Percentiles rank a stretch among this genome's conserved stretches.
These are phyloP conservation scores for Diaporthe nobilis DNA, from an alignment of 2,329 filamentous ascomycete species.

Conservation along the genomic window DNA sequence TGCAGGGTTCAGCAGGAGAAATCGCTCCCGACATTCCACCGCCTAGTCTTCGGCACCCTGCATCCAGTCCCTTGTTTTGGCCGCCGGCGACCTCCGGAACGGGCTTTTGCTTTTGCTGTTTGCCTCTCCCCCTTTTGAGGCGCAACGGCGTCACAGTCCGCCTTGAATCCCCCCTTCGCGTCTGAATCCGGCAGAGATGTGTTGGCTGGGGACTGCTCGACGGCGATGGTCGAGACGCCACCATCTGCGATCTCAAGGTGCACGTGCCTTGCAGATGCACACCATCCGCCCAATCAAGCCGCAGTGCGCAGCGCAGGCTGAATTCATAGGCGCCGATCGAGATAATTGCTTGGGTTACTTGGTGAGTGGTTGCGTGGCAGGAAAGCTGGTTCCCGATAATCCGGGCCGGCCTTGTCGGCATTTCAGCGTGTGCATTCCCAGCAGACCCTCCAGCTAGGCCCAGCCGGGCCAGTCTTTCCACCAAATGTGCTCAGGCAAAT, in stretches of 20 bases:
- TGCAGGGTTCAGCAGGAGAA: slow-evolving; percentile 16
- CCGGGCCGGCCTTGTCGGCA: neutral
- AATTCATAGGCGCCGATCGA: neutral
- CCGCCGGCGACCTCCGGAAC: slow-evolving; percentile 16
- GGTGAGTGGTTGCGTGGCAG: too few species aligned
- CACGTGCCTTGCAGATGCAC: neutral
- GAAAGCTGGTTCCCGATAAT: neutral
- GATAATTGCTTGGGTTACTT: neutral
- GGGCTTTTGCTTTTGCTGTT: neutral
- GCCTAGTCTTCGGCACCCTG: slow-evolving; percentile 20
- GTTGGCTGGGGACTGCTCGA: neutral
- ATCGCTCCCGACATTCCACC: slow-evolving; percentile 24
- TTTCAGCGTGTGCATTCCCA: neutral
- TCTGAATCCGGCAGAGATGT: neutral
- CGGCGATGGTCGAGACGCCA: neutral
- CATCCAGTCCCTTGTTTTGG: neutral
- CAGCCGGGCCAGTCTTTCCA: neutral
- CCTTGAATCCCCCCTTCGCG: neutral
- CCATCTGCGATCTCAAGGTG: slow-evolving; percentile 2
- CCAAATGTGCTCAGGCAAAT: neutral
- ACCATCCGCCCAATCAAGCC: neutral
- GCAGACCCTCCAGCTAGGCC: neutral
- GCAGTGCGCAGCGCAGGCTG: neutral
- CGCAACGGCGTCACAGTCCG: neutral
- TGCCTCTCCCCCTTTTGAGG: neutral